These are phyloP conservation scores for Phaeosphaeria sp. DNA, from an alignment of 2,329 filamentous ascomycete species.

Conservation along the genomic window DNA sequence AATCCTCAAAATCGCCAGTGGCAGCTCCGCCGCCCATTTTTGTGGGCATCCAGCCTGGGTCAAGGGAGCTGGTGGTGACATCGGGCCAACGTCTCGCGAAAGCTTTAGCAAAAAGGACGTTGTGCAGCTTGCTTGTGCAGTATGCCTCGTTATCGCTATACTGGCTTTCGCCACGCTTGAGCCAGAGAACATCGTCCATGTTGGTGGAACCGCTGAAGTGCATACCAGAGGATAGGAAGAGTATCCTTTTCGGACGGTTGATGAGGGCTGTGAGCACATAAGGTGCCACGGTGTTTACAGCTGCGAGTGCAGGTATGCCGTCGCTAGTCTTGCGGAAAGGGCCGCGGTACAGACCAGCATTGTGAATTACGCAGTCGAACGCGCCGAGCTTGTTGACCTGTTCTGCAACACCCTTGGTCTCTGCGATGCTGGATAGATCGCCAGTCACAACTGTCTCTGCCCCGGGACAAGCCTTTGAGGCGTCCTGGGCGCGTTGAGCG, in stretches of 20 bases:
- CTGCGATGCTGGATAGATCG: conserved; percentile 60
- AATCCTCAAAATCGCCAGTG: conserved; percentile 55
- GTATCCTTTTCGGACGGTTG: conserved; percentile 55
- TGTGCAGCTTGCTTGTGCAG: conserved; percentile 63
- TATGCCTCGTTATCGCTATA: conserved; percentile 54
- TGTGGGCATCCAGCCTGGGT: conserved; percentile 63
- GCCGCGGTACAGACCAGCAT: conserved; percentile 60
- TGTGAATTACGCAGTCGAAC: conserved; percentile 65
- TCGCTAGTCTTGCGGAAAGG: conserved; percentile 53
- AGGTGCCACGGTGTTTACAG: conserved; percentile 64
- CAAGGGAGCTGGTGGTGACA: conserved; percentile 56
- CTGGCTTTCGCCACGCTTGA: conserved; percentile 40
- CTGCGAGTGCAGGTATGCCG: conserved; percentile 58
- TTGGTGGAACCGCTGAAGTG: conserved; percentile 57
- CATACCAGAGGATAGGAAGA: conserved; percentile 61
- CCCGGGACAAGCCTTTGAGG: conserved; percentile 55
- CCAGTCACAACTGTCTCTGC: conserved; percentile 60
- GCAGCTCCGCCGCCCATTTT: conserved; percentile 61
- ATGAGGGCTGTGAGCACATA: conserved; percentile 63
- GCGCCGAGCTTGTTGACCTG: conserved; percentile 58
- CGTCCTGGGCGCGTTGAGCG: conserved; percentile 59
- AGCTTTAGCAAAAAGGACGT: conserved; percentile 62
- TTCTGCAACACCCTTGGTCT: conserved; percentile 59
- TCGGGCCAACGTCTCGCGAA: conserved; percentile 57
- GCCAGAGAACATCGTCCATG: conserved; percentile 51